These are phyloP conservation scores for Sugiyamaella americana DNA, from an alignment of 805 yeast genomes.

Conservation along the genomic window DNA sequence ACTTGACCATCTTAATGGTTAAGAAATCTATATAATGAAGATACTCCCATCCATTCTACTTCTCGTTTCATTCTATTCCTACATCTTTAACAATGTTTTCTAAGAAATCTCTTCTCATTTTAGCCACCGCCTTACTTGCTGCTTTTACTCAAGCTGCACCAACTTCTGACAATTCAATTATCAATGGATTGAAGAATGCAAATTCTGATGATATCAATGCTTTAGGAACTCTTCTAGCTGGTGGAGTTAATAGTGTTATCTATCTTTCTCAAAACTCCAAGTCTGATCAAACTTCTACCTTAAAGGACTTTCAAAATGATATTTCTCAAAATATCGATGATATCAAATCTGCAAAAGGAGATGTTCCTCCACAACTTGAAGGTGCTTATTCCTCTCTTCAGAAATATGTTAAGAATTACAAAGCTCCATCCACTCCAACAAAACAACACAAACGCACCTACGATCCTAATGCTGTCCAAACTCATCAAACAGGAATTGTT, in stretches of 20 bases:
- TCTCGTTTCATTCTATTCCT: too few relatives aligned
- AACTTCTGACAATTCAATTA: not conserved
- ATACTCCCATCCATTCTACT: too few relatives aligned
- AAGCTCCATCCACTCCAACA: not conserved
- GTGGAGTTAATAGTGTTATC: not conserved
- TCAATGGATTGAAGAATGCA: not conserved
- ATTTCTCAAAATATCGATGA: not conserved
- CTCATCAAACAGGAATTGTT: not conserved
- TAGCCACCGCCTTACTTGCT: not conserved
- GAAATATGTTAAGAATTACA: not conserved
- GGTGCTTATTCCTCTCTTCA: not conserved
- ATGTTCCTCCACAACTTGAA: not conserved
- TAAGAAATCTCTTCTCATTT: not conserved
- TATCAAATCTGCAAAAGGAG: not conserved
- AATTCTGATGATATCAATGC: not conserved
- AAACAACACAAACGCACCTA: too few relatives aligned
- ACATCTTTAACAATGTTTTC: conserved; percentile 1
- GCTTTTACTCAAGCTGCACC: not conserved
- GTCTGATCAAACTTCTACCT: not conserved
- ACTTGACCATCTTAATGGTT: too few relatives aligned
- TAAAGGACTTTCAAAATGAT: not conserved
- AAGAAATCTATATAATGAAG: too few relatives aligned
- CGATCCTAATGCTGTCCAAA: not conserved
- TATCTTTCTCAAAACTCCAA: not conserved
- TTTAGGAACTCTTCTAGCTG: not conserved